Evolutionary conservation across 2,329 filamentous ascomycete genomes (phyloP).

Genomic region (Metarhizium robertsii): DNA sequence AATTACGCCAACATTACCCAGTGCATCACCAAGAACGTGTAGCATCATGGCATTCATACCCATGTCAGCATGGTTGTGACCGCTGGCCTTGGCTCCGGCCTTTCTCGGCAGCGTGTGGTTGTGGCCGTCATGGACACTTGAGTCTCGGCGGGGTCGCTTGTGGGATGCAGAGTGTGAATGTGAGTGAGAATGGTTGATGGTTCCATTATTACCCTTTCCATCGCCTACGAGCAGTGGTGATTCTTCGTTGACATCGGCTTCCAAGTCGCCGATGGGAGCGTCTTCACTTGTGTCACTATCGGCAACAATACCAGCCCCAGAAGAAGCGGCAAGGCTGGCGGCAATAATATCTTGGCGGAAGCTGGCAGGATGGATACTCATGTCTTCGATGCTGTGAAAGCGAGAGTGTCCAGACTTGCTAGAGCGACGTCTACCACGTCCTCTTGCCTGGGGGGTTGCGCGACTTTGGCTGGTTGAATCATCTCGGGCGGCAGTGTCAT

Average conservation of each 20-base stretch:
- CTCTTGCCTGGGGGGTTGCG: constrained; percentile 23
- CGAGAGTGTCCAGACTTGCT: constrained; percentile 46
- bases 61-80: constrained; percentile 78
- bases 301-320: constrained; percentile 42
- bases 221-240: constrained; percentile 33
- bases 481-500: constrained; percentile 16
- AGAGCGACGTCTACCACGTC: constrained; percentile 34
- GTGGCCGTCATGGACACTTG: constrained; percentile 58
- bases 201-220: constrained; percentile 20
- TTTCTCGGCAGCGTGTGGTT: constrained; percentile 72
- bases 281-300: constrained; percentile 45
- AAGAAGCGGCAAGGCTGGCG: constrained; percentile 49
- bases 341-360: constrained; percentile 90
- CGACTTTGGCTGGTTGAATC: constrained; percentile 21
- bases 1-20: constrained; percentile 83
- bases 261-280: constrained; percentile 31
- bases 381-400: constrained; percentile 58
- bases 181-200: constrained; percentile 15
- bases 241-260: constrained; percentile 33
- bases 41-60: constrained; percentile 86
- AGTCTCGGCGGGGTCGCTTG: constrained; percentile 31
- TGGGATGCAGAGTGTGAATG: constrained; percentile 9
- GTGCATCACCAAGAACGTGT: constrained; percentile 70
- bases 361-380: constrained; percentile 80
- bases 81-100: constrained; percentile 48